phyloP scores from a whole-genome alignment of 768 basidiomycete genomes.

The Trametes coccinea region DNA sequence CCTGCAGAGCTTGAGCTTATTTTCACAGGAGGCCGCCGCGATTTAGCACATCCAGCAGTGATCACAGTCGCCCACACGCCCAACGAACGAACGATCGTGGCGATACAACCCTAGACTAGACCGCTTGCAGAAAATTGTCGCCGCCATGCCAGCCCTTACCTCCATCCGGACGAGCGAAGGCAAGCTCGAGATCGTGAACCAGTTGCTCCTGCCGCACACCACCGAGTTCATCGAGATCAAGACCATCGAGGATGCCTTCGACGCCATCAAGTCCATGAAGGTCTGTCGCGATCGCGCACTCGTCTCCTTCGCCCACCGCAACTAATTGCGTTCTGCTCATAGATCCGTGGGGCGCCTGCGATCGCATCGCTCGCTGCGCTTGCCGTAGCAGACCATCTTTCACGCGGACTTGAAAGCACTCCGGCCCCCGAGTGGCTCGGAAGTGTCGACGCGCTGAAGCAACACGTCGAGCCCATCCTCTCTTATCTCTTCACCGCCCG shows the following conservation, averaged over 20 bases:
- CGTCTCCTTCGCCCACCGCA: not conserved
- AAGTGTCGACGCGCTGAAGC: slow-evolving; percentile 51
- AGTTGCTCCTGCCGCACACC: slow-evolving; percentile 80
- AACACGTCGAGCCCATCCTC: slow-evolving; percentile 58
- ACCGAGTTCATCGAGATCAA: slow-evolving; percentile 64
- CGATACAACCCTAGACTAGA: not conserved
- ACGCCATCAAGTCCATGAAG: slow-evolving; percentile 97
- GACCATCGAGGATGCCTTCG: slow-evolving; percentile 81
- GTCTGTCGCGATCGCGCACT: slow-evolving; percentile 38
- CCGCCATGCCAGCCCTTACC: slow-evolving; percentile 28
- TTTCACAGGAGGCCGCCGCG: not conserved
- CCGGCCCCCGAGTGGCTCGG: slow-evolving; percentile 56
- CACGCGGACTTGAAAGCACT: slow-evolving; percentile 47
- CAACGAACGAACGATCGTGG: not conserved
- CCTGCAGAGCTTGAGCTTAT: not conserved
- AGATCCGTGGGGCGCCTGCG: slow-evolving; percentile 92
- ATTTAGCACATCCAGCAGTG: not conserved
- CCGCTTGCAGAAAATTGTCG: not conserved
- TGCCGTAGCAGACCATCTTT: slow-evolving; percentile 66
- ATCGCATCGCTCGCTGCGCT: slow-evolving; percentile 92
- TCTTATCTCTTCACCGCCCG: slow-evolving; percentile 80
- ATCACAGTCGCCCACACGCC: slow-evolving; percentile 4
- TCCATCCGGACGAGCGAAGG: slow-evolving; percentile 48
- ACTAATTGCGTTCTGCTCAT: not conserved
- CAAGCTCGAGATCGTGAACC: slow-evolving; percentile 85